Conservation (phyloP, 768 basidiomycete species). For the Russula emetica region DNA sequence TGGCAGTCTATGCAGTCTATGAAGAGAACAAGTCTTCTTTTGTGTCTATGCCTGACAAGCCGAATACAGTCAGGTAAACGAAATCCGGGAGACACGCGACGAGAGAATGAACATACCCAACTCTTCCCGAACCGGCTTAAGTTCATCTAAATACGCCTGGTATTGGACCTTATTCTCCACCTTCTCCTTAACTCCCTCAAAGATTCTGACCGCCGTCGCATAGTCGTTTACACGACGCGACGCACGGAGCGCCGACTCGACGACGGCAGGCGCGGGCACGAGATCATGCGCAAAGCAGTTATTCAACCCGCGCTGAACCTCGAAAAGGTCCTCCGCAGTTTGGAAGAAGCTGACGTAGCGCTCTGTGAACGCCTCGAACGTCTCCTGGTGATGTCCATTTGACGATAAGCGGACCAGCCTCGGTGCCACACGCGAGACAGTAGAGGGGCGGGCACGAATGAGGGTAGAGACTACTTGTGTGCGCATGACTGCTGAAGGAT, state of each 20-base stretch:
- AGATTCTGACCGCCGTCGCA: constrained; percentile 91
- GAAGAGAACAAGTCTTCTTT: constrained; percentile 61
- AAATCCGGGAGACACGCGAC: neutral
- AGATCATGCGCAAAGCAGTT: constrained; percentile 99
- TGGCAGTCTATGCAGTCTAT: constrained; percentile 33
- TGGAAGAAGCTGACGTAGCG: constrained; percentile 95
- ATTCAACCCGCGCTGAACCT: constrained; percentile 97
- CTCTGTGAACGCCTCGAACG: constrained; percentile 89
- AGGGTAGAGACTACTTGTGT: constrained; percentile 56
- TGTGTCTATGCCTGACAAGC: constrained; percentile 48
- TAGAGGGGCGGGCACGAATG: constrained; percentile 57
- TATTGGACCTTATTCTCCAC: constrained; percentile 98
- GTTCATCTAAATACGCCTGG: constrained; percentile 85
- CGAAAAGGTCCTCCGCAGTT: constrained; percentile 91
- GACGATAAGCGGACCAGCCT: constrained; percentile 48
- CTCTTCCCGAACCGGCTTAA: constrained; percentile 85
- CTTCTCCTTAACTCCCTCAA: constrained; percentile 96
- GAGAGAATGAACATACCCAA: constrained; percentile 54
- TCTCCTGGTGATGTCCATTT: constrained; percentile 76
- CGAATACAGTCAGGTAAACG: constrained; percentile 7
- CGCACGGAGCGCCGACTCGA: constrained; percentile 85
- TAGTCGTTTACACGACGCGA: constrained; percentile 93
- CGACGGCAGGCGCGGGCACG: constrained; percentile 76
- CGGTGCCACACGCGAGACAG: constrained; percentile 40
- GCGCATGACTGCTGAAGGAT: constrained; percentile 41